Percentiles rank a stretch among this genome's conserved stretches.
These are phyloP conservation scores for Chiua virens DNA, from an alignment of 768 basidiomycete genomes.

Conservation along the genomic window DNA sequence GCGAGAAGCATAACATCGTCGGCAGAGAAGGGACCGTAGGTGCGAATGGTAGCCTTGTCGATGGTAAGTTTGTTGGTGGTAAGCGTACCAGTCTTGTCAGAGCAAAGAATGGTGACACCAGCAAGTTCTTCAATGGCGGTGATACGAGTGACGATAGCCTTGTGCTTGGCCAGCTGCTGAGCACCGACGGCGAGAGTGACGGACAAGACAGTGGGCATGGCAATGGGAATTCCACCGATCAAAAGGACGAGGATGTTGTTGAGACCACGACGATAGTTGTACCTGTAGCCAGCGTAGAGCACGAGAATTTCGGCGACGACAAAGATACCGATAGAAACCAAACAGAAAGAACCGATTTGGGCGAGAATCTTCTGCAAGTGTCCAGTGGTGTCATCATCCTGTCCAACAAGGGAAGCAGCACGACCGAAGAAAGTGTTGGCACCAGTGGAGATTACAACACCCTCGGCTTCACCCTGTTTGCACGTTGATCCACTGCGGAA, in stretches of 20 bases:
- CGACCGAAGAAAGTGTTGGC: conserved; percentile 99
- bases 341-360: conserved; percentile 96
- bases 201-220: conserved; percentile 98
- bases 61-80: conserved; percentile 99
- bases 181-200: conserved; percentile 99
- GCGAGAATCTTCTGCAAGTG: conserved; percentile 99
- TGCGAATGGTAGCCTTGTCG: conserved; percentile 87
- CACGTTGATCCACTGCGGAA: conserved; percentile 84
- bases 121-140: conserved; percentile 98
- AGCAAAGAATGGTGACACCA: conserved; percentile 97
- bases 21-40: conserved; percentile 83
- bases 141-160: conserved; percentile 99
- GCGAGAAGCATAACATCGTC: conserved; percentile 93
- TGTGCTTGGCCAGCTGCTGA: conserved; percentile 98
- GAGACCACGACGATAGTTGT: conserved; percentile 89
- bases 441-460: conserved; percentile 97
- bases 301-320: conserved; percentile 92
- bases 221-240: conserved; percentile 99
- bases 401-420: conserved; percentile 94
- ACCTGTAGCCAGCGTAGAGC: conserved; percentile 90
- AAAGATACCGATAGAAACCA: conserved; percentile 95
- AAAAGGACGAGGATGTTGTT: conserved; percentile 97
- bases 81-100: conserved; percentile 97
- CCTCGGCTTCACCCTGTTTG: conserved; percentile 99
- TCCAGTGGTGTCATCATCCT: conserved; percentile 96